Base-by-base conservation (phyloP, 1,284 basidiomycete genomes). In the Athelia sp. region DNA sequence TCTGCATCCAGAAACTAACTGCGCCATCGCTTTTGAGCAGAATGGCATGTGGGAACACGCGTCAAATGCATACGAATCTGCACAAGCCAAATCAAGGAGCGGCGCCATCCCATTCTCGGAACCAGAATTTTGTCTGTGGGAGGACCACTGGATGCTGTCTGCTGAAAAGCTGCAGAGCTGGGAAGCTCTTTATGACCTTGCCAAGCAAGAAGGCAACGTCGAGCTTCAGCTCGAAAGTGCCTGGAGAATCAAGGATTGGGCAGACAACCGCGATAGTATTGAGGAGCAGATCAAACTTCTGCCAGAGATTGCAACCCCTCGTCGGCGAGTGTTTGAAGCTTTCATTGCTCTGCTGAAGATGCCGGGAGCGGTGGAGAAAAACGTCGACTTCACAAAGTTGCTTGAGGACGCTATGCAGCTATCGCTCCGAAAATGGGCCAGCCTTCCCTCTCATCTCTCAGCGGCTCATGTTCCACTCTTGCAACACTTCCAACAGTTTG, bases 401-500 rank as follows among this genome's bases (percentile, higher is more conserved):
- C 79, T 97, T 45, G 97, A 99, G 67, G 95, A 99, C 60, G 95
- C 94, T 1, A 97, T 98, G 79, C 98, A 99, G 62, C 74, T 99
- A 17, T 88, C 96, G 9, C 81, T 99, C 34, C 86, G 93, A 46
- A 99, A 98, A 77, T 99, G 97, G 97, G 83, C 90, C 51, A 85
- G 85, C 46, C 74, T 99, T 14, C 97, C 98, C 1, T 71, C 79
- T 8, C 81, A 90, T 24, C 81, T 99, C 49, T 96, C 94, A 1
- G 78, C 86, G 31, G 94, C 95, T 2, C 98, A 99, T 65, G 81
- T 99, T 8, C 96, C 97, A 1, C 74, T 99, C 24, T 74, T 99
- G 24, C 95, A 98, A 65, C 89, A 98, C 67, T 99, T 99, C 78
- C 97, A 99, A 69, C 98, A 99, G 64, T 96, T 98, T 56, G 95